phyloP scores from a whole-genome alignment of 306 rosid genomes.

The Cyamopsis tetragonoloba region DNA sequence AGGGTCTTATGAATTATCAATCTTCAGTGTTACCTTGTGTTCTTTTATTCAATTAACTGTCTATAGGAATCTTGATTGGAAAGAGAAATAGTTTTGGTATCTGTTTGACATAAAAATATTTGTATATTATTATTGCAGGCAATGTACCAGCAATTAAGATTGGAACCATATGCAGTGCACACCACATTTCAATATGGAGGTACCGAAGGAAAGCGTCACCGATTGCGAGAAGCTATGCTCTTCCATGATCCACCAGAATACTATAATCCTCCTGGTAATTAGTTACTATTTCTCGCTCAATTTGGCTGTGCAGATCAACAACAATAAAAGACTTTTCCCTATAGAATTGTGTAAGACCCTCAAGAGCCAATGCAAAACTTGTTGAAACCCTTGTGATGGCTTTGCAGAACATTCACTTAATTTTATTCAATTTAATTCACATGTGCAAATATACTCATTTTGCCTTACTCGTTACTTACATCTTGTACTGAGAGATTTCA shows the following conservation, averaged over 20 bases:
- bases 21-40: neutral
- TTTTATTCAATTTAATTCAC: slow-evolving; percentile 8
- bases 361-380: no score
- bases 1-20: slow-evolving; percentile 8
- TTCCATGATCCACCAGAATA: slow-evolving; percentile 89
- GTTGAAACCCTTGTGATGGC: no score
- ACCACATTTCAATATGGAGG: slow-evolving; percentile 95
- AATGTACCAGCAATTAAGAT: slow-evolving; percentile 77
- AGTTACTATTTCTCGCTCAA: slow-evolving; percentile 1
- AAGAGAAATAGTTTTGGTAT: neutral
- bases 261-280: slow-evolving; percentile 76
- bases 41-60: slow-evolving; percentile 15
- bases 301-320: slow-evolving; percentile 15
- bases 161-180: slow-evolving; percentile 95
- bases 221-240: slow-evolving; percentile 85
- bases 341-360: no score
- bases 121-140: slow-evolving; percentile 47
- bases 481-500: neutral
- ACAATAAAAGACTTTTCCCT: no score
- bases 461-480: neutral
- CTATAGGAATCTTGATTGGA: slow-evolving; percentile 16
- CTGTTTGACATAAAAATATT: neutral
- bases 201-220: slow-evolving; percentile 94
- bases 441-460: slow-evolving; percentile 4
- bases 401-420: neutral